Evolutionary conservation across 495 filamentous ascomycete genomes (phyloP), one percentile per base, ranked within the genome.

Genomic region (Penicillium macrosclerotiorum): DNA sequence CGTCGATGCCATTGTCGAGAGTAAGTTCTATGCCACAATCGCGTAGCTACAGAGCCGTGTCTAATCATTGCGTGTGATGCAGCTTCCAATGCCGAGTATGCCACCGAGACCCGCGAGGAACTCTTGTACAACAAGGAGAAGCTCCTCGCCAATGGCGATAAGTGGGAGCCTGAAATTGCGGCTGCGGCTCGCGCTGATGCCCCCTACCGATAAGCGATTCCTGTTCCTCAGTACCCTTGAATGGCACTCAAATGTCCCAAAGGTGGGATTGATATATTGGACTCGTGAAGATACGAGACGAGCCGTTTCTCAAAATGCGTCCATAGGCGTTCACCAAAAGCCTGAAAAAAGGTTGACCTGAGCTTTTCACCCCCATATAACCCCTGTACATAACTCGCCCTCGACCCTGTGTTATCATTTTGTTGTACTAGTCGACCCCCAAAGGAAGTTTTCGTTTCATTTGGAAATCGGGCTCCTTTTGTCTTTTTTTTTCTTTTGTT

Each of bases 101-200:
- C 93, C 33, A 97, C 90, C 9, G 94, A 96, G 77, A 97, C 93
- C 35, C 80, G 93, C 57, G 93, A 98, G 68, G 93, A 98, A 75
- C 68, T 97, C 47, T 72, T 98, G 53, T 98, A 97, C 77, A 98
- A 98, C 75, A 98, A 98, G 79, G 93, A 90, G 81, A 93, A 93
- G 73, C 72, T 95, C 48, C 74, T 95, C 38, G 69, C 85, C 42
- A 94, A 94, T 59, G 90, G 90, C 55, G 90, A 94, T 75, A 95
- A 95, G 74, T 98, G 93, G 93, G 94, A 98, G 71, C 90, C 93
- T 5, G 93, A 98, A 68, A 74, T 98, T 54, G 94, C 92, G 2
- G 94, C 94, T 40, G 83, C 79, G 43, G 90, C 90, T 57, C 82
- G 88, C 63, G 93, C 93, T 9, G 89, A 93, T 73, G 82, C 87